Evolutionary conservation across 345 rosid species (phyloP).

Genomic region (Moringa oleifera): DNA sequence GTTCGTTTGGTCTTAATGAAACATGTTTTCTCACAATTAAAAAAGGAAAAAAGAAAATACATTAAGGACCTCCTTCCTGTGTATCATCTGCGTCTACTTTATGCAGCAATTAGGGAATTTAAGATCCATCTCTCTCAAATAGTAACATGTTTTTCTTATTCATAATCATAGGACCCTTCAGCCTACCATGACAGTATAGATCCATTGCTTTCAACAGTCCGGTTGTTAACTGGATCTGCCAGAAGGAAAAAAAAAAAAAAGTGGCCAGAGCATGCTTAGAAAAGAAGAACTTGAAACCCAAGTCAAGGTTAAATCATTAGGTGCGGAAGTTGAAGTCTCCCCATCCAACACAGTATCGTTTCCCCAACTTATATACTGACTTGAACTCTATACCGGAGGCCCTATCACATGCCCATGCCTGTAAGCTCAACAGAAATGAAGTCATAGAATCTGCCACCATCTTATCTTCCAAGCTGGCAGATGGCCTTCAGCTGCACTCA

Average conservation of each 20-base stretch:
- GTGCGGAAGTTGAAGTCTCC: conserved; percentile 45
- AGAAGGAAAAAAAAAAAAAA: conserved; percentile 8
- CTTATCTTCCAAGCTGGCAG: too few species aligned
- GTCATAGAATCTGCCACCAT: too few species aligned
- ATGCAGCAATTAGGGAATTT: too few species aligned
- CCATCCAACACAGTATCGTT: conserved; percentile 25
- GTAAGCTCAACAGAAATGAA: background rate
- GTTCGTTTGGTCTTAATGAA: too few species aligned
- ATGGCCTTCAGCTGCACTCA: background rate
- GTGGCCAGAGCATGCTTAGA: conserved; percentile 26
- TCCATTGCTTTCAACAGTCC: conserved; percentile 10
- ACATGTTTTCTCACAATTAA: too few species aligned
- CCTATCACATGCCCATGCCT: background rate
- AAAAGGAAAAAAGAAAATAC: too few species aligned
- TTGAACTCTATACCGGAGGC: background rate
- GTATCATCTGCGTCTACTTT: too few species aligned
- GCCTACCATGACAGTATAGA: background rate
- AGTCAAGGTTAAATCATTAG: conserved; percentile 35
- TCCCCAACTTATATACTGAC: conserved; percentile 14
- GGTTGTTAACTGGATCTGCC: conserved; percentile 3
- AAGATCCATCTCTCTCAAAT: too few species aligned
- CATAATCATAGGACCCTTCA: background rate
- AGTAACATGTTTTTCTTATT: too few species aligned
- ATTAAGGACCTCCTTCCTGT: too few species aligned
- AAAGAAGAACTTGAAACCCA: conserved; percentile 29